Evolutionary conservation across 1,284 basidiomycete species (phyloP), one percentile per base, ranked within the genome.

Genomic region (Tremellales sp.): DNA sequence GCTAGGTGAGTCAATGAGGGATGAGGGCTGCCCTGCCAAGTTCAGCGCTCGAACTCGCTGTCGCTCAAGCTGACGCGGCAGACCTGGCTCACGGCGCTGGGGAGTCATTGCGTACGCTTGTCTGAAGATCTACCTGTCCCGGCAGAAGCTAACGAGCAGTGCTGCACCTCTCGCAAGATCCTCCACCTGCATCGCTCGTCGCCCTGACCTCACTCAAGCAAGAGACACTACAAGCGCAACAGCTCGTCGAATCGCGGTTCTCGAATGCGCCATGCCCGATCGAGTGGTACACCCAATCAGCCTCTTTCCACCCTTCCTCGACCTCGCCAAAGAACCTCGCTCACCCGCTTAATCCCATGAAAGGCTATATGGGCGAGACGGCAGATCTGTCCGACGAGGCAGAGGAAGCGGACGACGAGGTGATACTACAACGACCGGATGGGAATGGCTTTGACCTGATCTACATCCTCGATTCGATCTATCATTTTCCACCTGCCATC

Each of bases 41-140:
- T n/a, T n/a, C 19, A 21, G n/a, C 8, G 19, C 7, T 7, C 12
- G 21, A n/a, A 24, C 11, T 6, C 19, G 4, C 3, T 21, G 12
- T 13, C 17, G 6, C 24, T 43, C 22, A 37, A 31, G 36, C 41
- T 45, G 26, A 17, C 25, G 43, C 45, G 27, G 21, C 29, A 83
- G 83, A 87, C 66, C 81, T 86, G 23, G 85, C 84, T 8, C 81
- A 85, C 65, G 85, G 84, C 22, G 81, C 80, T 23, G 85, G 85
- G 37, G 84, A 86, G 67, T 86, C 84, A 0, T 74, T 86, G 8
- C 64, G 85, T 47, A 24, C 48, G 62, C 15, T 33, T 33, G 29
- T 33, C n/a, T n/a, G 29, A 33, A 33, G 10, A 4, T 22, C 33
- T 35, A 76, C n/a, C n/a, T n/a, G n/a, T n/a, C n/a, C n/a, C n/a